A percentile compares a stretch with the other conserved stretches of the same genome.
phyloP scores from a whole-genome alignment of 2,329 filamentous ascomycete species.

The Aspergillus brunneoviolaceus region DNA sequence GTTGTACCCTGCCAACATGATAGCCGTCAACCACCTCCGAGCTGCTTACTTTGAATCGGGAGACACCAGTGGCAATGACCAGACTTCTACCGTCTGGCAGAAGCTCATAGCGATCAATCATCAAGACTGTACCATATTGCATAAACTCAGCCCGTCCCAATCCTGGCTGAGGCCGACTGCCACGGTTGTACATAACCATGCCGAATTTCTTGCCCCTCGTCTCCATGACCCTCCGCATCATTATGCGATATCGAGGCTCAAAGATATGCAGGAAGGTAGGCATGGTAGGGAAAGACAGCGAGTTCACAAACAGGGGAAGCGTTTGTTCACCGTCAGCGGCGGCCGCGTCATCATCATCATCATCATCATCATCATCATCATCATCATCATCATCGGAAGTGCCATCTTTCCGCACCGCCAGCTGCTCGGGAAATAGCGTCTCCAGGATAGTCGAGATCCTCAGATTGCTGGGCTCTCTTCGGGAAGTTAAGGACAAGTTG shows the following conservation, averaged over 20 bases:
- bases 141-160: conserved; percentile 60
- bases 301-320: conserved; percentile 77
- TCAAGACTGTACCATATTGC: conserved; percentile 74
- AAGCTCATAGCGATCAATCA: conserved; percentile 71
- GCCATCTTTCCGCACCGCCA: conserved; percentile 58
- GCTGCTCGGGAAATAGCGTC: conserved; percentile 66
- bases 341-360: conserved; percentile 56
- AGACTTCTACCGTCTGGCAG: conserved; percentile 79
- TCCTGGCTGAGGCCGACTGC: conserved; percentile 53
- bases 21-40: conserved; percentile 72
- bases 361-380: conserved; percentile 61
- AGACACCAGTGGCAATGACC: conserved; percentile 73
- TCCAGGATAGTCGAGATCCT: conserved; percentile 63
- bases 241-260: conserved; percentile 85
- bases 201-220: conserved; percentile 72
- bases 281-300: conserved; percentile 76
- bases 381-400: conserved; percentile 52
- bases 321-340: conserved; percentile 57
- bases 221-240: conserved; percentile 77
- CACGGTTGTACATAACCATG: conserved; percentile 72
- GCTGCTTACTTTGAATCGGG: conserved; percentile 70
- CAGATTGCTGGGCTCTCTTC: conserved; percentile 59
- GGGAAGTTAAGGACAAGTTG: conserved; percentile 51
- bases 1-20: conserved; percentile 70
- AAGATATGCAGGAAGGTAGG: conserved; percentile 89